Percentiles rank a stretch among this genome's conserved stretches.
Conservation (phyloP, 108 stramenopile genomes). For the Conticribra weissflogii region DNA sequence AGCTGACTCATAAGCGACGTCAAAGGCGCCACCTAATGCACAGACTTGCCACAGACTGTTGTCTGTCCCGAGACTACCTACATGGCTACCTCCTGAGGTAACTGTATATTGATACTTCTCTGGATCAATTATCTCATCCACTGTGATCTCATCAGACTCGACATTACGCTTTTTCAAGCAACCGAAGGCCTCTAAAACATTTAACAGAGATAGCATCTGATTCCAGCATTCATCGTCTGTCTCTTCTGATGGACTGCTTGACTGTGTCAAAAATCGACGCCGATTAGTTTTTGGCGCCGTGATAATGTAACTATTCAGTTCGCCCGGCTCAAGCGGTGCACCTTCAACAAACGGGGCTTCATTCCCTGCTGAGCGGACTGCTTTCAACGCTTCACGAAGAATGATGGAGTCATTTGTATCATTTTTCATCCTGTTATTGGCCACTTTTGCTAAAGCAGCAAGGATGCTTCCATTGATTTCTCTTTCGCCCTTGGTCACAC, state of each 20-base stretch:
- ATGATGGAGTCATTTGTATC: conserved; percentile 28
- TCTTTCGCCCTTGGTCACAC: conserved; percentile 52
- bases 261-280: conserved; percentile 24
- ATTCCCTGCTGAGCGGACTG: conserved; percentile 21
- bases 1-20: conserved; percentile 63
- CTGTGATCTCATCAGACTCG: conserved; percentile 46
- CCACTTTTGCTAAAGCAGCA: conserved; percentile 54
- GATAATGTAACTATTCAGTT: conserved; percentile 42
- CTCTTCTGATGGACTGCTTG: conserved; percentile 40
- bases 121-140: no score
- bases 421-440: conserved; percentile 61
- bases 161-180: conserved; percentile 46
- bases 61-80: conserved; percentile 82
- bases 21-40: conserved; percentile 81
- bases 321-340: conserved; percentile 33
- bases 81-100: conserved; percentile 68
- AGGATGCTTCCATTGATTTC: conserved; percentile 59
- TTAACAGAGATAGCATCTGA: conserved; percentile 71
- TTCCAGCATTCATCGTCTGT: conserved; percentile 68
- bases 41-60: conserved; percentile 75
- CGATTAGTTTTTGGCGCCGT: conserved; percentile 24
- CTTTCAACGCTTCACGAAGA: conserved; percentile 29
- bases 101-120: conserved; percentile 40
- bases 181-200: conserved; percentile 70
- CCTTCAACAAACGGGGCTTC: conserved; percentile 19